Conservation (phyloP, 2,329 filamentous ascomycete genomes). For the Aspergillus latus region DNA sequence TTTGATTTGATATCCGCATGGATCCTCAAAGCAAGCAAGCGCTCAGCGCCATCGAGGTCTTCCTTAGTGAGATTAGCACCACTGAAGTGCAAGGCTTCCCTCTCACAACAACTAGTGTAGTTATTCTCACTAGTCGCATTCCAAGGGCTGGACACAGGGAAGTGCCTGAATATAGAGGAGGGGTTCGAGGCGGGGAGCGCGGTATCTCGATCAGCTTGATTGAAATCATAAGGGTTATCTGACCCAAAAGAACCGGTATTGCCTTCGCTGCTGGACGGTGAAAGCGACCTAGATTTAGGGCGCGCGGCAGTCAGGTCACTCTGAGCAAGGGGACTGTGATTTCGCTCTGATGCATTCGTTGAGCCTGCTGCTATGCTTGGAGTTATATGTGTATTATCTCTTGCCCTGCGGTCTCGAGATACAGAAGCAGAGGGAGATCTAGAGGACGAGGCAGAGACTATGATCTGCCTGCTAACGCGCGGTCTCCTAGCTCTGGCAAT, state of each 20-base stretch:
- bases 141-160: too few relatives aligned
- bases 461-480: neutral
- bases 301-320: too few relatives aligned
- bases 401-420: neutral
- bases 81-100: neutral
- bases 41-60: neutral
- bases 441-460: neutral
- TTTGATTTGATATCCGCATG: too few relatives aligned
- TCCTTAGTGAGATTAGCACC: neutral
- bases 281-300: too few relatives aligned
- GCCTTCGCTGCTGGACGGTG: too few relatives aligned
- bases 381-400: neutral
- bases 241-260: too few relatives aligned
- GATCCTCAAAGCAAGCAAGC: neutral
- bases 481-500: neutral
- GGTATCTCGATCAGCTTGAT: neutral
- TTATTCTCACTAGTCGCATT: neutral
- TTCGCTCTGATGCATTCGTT: neutral
- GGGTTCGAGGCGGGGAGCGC: neutral
- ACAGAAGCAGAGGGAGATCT: neutral
- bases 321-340: neutral
- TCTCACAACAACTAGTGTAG: neutral
- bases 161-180: neutral
- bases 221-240: too few relatives aligned
- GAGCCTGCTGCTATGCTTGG: neutral